Base-by-base conservation (phyloP, 164 flowering plant species). In the Berberis thunbergii region DNA sequence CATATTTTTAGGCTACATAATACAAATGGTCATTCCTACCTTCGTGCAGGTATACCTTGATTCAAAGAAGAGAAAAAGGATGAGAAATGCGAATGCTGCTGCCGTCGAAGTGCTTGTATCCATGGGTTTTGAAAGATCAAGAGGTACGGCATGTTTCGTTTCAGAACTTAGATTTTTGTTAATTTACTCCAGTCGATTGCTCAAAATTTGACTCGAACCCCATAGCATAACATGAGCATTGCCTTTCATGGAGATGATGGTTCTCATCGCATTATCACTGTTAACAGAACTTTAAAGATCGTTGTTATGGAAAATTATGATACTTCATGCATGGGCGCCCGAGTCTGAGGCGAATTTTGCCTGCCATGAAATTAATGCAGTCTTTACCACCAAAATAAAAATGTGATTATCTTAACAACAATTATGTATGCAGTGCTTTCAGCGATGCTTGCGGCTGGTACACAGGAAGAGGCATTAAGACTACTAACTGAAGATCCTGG, bases 61-160 rank as follows among this genome's bases (percentile, higher is more conserved):
- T 73, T 73, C 93, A 43, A 86, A 78, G 78, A 86, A 80, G 74
- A 70, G 80, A 59, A 90, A 86, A 65, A 80, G 89, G 68, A 68
- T 65, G 39, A 74, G 63, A 52, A 67, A 65, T 64, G 67, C 64
- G 44, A 50, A 39, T 38, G 73, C 76, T 41, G 73, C 80, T 66
- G 71, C 64, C 41, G 73, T 82, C 54, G 86, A 84, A 73, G 73
- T 74, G 59, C 86, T 88, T 54, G 75, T 82, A 9, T 68, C 88
- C 39, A 85, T 88, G 96, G 97, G 96, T 6, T 94, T 88, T 65
- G 83, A 86, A 53, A 79, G 85, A 81, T 78, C 86, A 72, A 70
- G 54, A 82, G 98, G 96, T 89, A 67, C 57, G 13, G 9, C 43
- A 38, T 49, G 13, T 42, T 2, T 57, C 48, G 13, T 11, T 43